Evolutionary conservation across 163 green algal species (phyloP).

Genomic region (Botryococcus braunii): DNA sequence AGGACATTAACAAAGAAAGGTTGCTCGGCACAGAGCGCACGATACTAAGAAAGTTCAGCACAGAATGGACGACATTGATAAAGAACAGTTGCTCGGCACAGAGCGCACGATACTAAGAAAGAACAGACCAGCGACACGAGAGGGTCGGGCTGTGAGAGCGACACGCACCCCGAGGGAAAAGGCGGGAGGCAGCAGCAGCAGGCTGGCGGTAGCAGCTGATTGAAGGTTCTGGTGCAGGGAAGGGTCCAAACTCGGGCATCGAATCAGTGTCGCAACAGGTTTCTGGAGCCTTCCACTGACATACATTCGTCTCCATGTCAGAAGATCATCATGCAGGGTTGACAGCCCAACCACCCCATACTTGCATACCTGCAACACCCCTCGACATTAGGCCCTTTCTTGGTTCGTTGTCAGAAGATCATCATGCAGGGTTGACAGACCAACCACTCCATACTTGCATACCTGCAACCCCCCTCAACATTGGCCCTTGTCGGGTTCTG

Average conservation of each 20-base stretch:
- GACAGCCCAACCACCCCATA: conserved; percentile 65
- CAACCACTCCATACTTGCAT: conserved; percentile 84
- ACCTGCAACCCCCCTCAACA: conserved; percentile 23
- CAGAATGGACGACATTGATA: too few species aligned
- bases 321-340: conserved; percentile 52
- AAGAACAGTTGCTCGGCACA: too few species aligned
- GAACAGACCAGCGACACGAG: too few species aligned
- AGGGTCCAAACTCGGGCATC: conserved; percentile 11
- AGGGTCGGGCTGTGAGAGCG: too few species aligned
- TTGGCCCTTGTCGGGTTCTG: too few species aligned
- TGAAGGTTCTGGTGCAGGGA: conserved; percentile 44
- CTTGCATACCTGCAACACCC: conserved; percentile 56
- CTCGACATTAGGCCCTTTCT: too few species aligned
- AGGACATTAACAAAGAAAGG: too few species aligned
- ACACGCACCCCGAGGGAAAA: conserved; percentile 50
- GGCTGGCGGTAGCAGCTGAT: conserved; percentile 46
- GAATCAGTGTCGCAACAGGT: conserved; percentile 49
- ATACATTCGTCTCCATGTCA: conserved; percentile 66
- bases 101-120: too few species aligned
- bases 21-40: too few species aligned
- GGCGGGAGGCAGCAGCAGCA: conserved; percentile 60
- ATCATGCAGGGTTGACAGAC: conserved; percentile 27
- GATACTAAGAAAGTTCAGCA: too few species aligned
- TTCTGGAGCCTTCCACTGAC: conserved; percentile 77
- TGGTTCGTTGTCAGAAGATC: conserved; percentile 64